These are phyloP conservation scores for Fagopyrum homotropicum DNA, from an alignment of 148 eudicot species.

Conservation along the genomic window DNA sequence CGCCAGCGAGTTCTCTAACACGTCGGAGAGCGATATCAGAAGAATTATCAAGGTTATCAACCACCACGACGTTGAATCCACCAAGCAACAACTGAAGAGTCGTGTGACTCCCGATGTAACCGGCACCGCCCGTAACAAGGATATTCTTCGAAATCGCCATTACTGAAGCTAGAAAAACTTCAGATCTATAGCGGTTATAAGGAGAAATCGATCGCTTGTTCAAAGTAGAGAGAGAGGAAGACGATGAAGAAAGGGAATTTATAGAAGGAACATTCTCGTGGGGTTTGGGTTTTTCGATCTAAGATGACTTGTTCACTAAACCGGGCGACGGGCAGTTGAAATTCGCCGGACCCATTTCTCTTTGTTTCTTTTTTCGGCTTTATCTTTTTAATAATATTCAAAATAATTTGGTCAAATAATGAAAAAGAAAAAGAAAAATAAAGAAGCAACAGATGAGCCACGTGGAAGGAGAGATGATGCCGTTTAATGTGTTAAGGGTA, in stretches of 20 bases:
- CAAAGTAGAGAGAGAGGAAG: not conserved
- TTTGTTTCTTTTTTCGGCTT: not conserved
- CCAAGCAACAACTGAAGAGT: slow-evolving; percentile 62
- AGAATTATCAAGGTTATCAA: slow-evolving; percentile 83
- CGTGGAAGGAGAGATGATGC: not conserved
- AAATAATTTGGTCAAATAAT: not conserved
- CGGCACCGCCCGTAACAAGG: slow-evolving; percentile 92
- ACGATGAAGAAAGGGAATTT: not conserved
- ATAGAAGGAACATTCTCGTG: slow-evolving; percentile 5
- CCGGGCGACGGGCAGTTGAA: slow-evolving; percentile 14
- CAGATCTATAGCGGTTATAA: not conserved
- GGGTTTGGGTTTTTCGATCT: not conserved
- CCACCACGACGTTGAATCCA: slow-evolving; percentile 65
- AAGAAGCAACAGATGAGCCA: not conserved
- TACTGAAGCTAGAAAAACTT: slow-evolving; percentile 12
- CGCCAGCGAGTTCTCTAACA: slow-evolving; percentile 68
- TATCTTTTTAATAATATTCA: not conserved
- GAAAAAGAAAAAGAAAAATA: not conserved
- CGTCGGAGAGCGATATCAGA: slow-evolving; percentile 60
- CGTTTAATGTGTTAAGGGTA: not conserved
- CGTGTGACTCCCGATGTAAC: slow-evolving; percentile 96
- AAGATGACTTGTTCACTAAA: not conserved
- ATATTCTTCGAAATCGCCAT: slow-evolving; percentile 33
- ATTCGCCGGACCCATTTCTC: not conserved
- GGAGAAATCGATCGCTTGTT: not conserved